phyloP scores from a whole-genome alignment of 495 filamentous ascomycete genomes.

The Diplogelasinospora grovesii region DNA sequence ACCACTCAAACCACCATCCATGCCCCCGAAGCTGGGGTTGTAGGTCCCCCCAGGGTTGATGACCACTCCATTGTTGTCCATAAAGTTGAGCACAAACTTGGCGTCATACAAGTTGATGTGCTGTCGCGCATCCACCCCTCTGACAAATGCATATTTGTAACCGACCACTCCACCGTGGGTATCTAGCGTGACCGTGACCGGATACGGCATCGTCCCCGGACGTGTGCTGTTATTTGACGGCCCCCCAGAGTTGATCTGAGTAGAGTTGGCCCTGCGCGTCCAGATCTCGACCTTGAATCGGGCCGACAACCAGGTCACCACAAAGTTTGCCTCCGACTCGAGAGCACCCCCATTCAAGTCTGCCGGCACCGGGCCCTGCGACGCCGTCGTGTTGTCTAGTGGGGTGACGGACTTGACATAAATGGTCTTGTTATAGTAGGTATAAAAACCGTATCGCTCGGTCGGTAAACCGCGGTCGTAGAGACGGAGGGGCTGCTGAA shows the following conservation, averaged over 20 bases:
- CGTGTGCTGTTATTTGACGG: slow-evolving; percentile 21
- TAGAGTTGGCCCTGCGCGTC: slow-evolving; percentile 53
- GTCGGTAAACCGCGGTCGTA: slow-evolving; percentile 72
- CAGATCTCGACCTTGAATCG: slow-evolving; percentile 88
- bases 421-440: slow-evolving; percentile 82
- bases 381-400: slow-evolving; percentile 25
- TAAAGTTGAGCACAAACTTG: slow-evolving; percentile 52
- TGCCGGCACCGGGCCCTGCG: slow-evolving; percentile 32
- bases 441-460: slow-evolving; percentile 94
- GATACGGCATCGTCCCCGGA: slow-evolving; percentile 80
- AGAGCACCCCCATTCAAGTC: slow-evolving; percentile 62
- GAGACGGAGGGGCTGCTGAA: slow-evolving; percentile 73
- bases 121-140: slow-evolving; percentile 49
- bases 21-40: slow-evolving; percentile 44
- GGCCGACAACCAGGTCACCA: slow-evolving; percentile 77
- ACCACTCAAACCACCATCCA: slow-evolving; percentile 67
- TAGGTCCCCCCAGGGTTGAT: slow-evolving; percentile 49
- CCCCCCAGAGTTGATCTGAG: slow-evolving; percentile 18
- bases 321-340: slow-evolving; percentile 51
- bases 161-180: slow-evolving; percentile 62
- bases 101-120: slow-evolving; percentile 46
- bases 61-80: slow-evolving; percentile 52
- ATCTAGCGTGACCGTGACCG: slow-evolving; percentile 73
- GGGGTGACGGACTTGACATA: slow-evolving; percentile 56
- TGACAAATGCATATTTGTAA: slow-evolving; percentile 66